Base-by-base conservation (phyloP, 768 basidiomycete species). In the Boletus rex-veris region DNA sequence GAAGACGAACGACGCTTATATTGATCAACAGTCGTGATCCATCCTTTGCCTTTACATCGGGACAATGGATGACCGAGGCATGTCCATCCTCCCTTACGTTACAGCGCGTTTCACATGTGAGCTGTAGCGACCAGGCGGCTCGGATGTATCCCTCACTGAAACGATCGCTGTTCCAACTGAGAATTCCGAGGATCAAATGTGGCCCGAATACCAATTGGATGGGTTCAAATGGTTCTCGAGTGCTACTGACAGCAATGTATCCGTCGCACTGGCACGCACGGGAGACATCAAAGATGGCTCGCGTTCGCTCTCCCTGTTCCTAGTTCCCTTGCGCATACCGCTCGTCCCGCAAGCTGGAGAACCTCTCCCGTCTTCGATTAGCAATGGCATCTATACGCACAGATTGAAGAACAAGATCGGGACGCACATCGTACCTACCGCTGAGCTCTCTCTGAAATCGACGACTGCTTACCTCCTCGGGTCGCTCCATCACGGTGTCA, bases 211-310 rank as follows among this genome's bases (percentile, higher is more conserved):
- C 65, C 72, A 63, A 18, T 66, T 90, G 19, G 73, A 89, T 58
- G 87, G 88, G 4, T 81, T 90, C 66, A 90, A 90, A 71, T 90
- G 88, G 88, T 90, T 90, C 68, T 89, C 88, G 15, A 88, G 86
- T 59, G 90, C 90, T 2, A 88, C 88, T 0, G 90, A 91, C 60
- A 82, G 85, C 57, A 74, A 91, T 54, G 73, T 90, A 9, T 79
- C 87, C 0, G 75, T 91, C 24, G 87, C 86, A 1, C 73, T 91
- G 6, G 90, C 87, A 6, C 84, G 88, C 36, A 90, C 88, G 2
- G 88, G 86, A 1, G 67, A 80, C 0, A 54, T 65, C 26, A 58
- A 73, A 45, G 68, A 74, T 12, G 88, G 89, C 7, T 84, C 88
- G 1, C 79, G 82, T 36, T 80, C 79, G 0, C 77, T 90, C 12